Evolutionary conservation across 495 filamentous ascomycete genomes (phyloP), one percentile per base, ranked within the genome.

Genomic region (Aspergillus leporis): DNA sequence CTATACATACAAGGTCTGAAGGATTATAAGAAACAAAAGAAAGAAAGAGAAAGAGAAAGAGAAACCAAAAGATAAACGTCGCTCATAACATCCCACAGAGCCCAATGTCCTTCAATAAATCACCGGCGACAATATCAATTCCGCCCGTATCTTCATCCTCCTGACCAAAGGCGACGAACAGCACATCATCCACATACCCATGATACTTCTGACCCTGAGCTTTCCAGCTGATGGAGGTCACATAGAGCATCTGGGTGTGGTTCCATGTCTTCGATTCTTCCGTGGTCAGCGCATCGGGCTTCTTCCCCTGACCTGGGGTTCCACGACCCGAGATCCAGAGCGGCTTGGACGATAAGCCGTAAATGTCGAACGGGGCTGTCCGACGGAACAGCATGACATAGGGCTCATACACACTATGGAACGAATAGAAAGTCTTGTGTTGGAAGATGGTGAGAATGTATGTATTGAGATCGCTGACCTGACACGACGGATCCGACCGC

Each of bases 191-290:
- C 1, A 75, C 32, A 52, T 74, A 78, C 6, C 79, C 81, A 56
- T 82, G 75, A 61, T 82, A 81, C 49, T 66, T 79, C 61, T 68
- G 62, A 0, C 71, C 73, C 2, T 61, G 60, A 0, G 46, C 63
- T 61, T 75, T 80, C 81, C 81, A 85, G 59, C 72, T 81, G 23
- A 81, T 73, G n/a, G 74, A 78, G 0, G 75, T 82, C 18, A 83
- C 65, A 45, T 81, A 83, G 14, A 83, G 57, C 79, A 83, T 81
- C 36, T 78, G 72, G 14, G 59, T 63, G 23, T 67, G 70, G 63
- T 59, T 34, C 51, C 23, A 34, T 52, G 49, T 38, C 2, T 8
- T 45, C 21, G 14, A 10, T 38, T 47, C 31, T 34, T 31, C 51
- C 28, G 41, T 14, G 16, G 53, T 16, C 12, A 47, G 19, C 19